These are phyloP conservation scores for Fragilaria crotonensis DNA, from an alignment of 108 stramenopile genomes.

Conservation along the genomic window DNA sequence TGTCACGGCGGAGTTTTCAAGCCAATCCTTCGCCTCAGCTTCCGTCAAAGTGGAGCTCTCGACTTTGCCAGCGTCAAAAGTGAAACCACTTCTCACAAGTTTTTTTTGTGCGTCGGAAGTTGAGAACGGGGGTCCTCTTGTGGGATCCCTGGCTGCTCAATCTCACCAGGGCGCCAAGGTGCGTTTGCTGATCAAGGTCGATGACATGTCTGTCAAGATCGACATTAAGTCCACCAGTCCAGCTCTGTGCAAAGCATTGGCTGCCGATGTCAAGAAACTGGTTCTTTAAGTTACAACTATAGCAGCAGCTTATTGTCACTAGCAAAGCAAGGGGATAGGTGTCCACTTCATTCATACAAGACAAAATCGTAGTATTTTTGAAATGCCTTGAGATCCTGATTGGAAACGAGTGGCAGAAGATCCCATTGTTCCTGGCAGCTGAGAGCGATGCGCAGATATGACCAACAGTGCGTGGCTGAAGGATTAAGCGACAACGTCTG, in stretches of 20 bases:
- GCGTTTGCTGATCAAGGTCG: slow-evolving; percentile 36
- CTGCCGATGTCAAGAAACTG: slow-evolving; percentile 29
- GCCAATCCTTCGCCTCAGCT: slow-evolving; percentile 19
- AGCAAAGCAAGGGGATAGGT: neutral
- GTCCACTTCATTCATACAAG: neutral
- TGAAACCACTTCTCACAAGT: slow-evolving; percentile 13
- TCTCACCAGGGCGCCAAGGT: slow-evolving; percentile 21
- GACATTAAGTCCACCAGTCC: slow-evolving; percentile 36
- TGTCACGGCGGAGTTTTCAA: slow-evolving; percentile 24
- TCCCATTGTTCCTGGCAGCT: slow-evolving; percentile 89
- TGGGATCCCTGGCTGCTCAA: slow-evolving; percentile 30
- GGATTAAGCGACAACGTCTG: slow-evolving; percentile 89
- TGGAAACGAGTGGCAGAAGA: slow-evolving; percentile 70
- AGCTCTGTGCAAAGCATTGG: slow-evolving; percentile 26
- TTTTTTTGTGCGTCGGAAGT: slow-evolving; percentile 30
- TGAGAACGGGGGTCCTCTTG: slow-evolving; percentile 17
- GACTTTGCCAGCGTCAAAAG: neutral
- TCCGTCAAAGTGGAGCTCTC: slow-evolving; percentile 21
- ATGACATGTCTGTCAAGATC: slow-evolving; percentile 28
- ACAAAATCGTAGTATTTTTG: slow-evolving; percentile 80
- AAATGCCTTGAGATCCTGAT: slow-evolving; percentile 66
- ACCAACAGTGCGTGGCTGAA: slow-evolving; percentile 88
- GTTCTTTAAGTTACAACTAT: neutral
- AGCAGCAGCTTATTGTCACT: neutral
- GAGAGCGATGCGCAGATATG: slow-evolving; percentile 90